Percentiles rank a stretch among this genome's conserved stretches.
phyloP scores from a whole-genome alignment of 2,329 filamentous ascomycete genomes.

The Plectosphaerella cucumerina region DNA sequence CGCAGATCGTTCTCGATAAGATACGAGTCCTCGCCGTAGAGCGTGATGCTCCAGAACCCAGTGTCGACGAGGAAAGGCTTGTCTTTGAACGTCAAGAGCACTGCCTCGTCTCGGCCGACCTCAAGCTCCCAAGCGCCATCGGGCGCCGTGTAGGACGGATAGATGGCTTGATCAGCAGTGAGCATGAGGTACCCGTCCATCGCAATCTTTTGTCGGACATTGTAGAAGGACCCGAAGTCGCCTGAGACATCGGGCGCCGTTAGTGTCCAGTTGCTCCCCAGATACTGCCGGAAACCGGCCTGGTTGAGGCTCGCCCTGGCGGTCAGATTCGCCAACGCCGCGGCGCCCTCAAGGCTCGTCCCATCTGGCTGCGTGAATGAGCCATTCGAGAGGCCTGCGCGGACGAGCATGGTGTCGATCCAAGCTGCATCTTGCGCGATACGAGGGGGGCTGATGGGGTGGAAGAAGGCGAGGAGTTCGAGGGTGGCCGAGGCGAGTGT shows the following conservation, averaged over 20 bases:
- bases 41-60: conserved; percentile 22
- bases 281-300: neutral
- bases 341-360: conserved; percentile 8
- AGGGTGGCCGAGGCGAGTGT: no score
- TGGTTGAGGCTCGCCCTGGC: neutral
- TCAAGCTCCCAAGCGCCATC: conserved; percentile 6
- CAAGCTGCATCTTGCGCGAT: conserved; percentile 2
- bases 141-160: conserved; percentile 6
- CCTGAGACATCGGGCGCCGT: conserved; percentile 1
- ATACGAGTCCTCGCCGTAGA: conserved; percentile 16
- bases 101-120: no score
- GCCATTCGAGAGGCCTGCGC: conserved; percentile 5
- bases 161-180: conserved; percentile 8
- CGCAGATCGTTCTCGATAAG: conserved; percentile 18
- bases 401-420: conserved; percentile 1
- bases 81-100: conserved; percentile 4
- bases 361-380: conserved; percentile 2
- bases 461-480: no score
- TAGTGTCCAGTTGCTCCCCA: conserved; percentile 7
- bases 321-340: conserved; percentile 5
- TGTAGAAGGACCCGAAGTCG: conserved; percentile 4
- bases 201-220: conserved; percentile 2
- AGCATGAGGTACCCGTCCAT: conserved; percentile 7
- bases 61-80: conserved; percentile 6
- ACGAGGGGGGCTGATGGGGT: no score